Conservation (phyloP, 805 yeast genomes). For the Debaryomyces maramus region DNA sequence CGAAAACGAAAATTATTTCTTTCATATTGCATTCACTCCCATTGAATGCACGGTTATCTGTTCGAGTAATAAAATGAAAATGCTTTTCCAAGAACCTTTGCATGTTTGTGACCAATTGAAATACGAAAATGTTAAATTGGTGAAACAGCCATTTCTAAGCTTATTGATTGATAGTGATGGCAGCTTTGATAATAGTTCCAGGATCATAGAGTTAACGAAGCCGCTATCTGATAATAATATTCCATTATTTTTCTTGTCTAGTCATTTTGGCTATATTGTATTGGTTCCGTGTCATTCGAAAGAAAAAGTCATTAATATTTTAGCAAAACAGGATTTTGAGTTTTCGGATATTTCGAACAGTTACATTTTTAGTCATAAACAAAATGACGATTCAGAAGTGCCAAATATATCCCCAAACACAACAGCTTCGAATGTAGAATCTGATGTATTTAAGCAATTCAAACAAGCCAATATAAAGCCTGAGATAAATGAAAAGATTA, state of each 20-base stretch:
- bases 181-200: constrained; percentile 45
- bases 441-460: constrained; percentile 36
- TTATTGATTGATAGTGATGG: constrained; percentile 65
- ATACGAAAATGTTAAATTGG: constrained; percentile 37
- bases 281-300: constrained; percentile 51
- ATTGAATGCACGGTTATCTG: constrained; percentile 63
- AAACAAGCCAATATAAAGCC: constrained; percentile 44
- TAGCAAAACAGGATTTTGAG: constrained; percentile 43
- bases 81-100: constrained; percentile 42
- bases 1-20: constrained; percentile 46
- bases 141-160: constrained; percentile 48
- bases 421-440: constrained; percentile 24
- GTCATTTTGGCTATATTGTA: constrained; percentile 64
- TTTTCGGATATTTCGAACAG: constrained; percentile 47
- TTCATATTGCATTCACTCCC: constrained; percentile 63
- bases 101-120: constrained; percentile 27
- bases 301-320: constrained; percentile 44
- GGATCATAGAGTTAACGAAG: constrained; percentile 55
- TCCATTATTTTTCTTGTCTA: constrained; percentile 59
- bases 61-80: constrained; percentile 36
- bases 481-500: constrained; percentile 35
- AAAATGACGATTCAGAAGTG: background rate
- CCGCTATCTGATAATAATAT: constrained; percentile 60
- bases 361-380: constrained; percentile 24
- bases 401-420: background rate